Percentiles rank a stretch among this genome's conserved stretches.
These are phyloP conservation scores for Globisporangium paroecandrum DNA, from an alignment of 352 stramenopile genomes.

Conservation along the genomic window DNA sequence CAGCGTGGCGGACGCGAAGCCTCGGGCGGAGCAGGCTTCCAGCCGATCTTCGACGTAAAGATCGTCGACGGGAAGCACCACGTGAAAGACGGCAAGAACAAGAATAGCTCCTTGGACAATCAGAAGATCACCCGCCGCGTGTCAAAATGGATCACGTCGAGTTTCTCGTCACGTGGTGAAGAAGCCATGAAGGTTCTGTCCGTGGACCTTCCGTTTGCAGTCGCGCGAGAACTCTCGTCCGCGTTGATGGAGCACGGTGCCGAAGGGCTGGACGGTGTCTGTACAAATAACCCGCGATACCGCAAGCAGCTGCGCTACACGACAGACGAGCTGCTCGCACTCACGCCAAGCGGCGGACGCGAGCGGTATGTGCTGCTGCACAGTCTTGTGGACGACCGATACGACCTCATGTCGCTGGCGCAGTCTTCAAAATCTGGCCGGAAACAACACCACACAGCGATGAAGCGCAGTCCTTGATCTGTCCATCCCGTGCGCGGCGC, in stretches of 20 bases:
- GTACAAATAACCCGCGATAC: conserved; percentile 60
- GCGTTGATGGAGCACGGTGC: conserved; percentile 71
- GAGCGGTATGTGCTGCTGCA: conserved; percentile 82
- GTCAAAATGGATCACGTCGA: conserved; percentile 84
- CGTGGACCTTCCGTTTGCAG: conserved; percentile 71
- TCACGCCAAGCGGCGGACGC: conserved; percentile 49
- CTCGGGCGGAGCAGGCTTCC: conserved; percentile 21
- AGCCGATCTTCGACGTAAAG: conserved; percentile 75
- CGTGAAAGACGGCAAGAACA: conserved; percentile 56
- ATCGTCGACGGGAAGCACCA: conserved; percentile 70
- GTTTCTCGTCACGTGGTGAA: conserved; percentile 65
- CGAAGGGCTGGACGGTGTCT: conserved; percentile 53
- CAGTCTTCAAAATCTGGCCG: conserved; percentile 38
- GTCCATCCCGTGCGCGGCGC: neutral
- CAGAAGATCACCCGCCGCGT: conserved; percentile 80
- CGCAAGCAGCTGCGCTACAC: conserved; percentile 82
- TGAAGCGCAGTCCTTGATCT: conserved; percentile 15
- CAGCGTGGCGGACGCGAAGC: conserved; percentile 25
- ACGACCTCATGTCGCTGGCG: conserved; percentile 82
- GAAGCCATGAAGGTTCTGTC: conserved; percentile 84
- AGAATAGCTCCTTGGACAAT: conserved; percentile 59
- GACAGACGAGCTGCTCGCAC: conserved; percentile 63
- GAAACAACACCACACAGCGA: conserved; percentile 20
- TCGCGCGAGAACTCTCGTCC: conserved; percentile 80
- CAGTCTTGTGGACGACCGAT: conserved; percentile 81